phyloP scores from a whole-genome alignment of 75 land plant species.

The Selaginella tamariscina region DNA sequence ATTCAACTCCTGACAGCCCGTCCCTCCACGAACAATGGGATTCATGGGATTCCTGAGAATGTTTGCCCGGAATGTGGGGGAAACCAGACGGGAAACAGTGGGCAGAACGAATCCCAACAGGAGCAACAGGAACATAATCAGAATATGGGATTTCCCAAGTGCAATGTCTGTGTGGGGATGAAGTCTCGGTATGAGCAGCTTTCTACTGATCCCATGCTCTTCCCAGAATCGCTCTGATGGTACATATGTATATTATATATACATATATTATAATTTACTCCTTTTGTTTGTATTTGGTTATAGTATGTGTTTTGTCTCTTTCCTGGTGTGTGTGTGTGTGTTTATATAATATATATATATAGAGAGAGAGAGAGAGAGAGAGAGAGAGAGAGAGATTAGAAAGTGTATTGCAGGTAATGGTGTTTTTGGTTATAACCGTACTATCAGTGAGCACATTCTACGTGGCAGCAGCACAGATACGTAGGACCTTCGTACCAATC shows the following conservation, averaged over 20 bases:
- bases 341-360: too few species aligned
- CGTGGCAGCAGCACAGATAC: neutral
- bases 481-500: neutral
- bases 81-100: too few species aligned
- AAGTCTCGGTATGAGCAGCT: neutral
- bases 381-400: neutral
- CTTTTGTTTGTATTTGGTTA: neutral
- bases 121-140: too few species aligned
- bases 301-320: neutral
- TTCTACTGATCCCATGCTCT: neutral
- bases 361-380: too few species aligned
- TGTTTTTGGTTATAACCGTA: neutral
- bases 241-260: too few species aligned
- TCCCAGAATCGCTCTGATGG: constrained; percentile 12
- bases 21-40: neutral
- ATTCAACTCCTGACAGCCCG: neutral
- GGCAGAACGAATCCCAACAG: too few species aligned
- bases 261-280: too few species aligned
- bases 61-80: too few species aligned
- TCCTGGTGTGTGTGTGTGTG: too few species aligned
- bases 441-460: neutral
- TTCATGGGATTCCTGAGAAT: too few species aligned
- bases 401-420: neutral
- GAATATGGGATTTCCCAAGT: too few species aligned
- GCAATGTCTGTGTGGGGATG: too few species aligned